These are phyloP conservation scores for Chrysoporthe deuterocubensis DNA, from an alignment of 2,329 filamentous ascomycete genomes.

Conservation along the genomic window DNA sequence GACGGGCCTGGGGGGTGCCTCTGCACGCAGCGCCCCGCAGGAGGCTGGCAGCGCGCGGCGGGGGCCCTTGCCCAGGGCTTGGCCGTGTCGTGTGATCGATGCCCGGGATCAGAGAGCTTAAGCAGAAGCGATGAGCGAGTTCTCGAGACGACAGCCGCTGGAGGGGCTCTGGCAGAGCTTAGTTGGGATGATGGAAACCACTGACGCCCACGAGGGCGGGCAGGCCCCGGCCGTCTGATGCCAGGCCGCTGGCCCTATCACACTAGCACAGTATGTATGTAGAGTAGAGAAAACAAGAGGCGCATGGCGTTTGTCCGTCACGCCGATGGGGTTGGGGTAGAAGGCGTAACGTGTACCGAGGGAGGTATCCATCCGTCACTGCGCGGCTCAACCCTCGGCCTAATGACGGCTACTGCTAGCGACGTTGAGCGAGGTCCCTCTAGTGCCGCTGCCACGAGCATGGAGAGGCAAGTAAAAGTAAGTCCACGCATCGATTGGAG, in stretches of 20 bases:
- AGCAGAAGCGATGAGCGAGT: background rate
- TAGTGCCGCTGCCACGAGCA: no score
- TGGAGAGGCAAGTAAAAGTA: no score
- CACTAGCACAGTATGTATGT: background rate
- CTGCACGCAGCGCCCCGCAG: background rate
- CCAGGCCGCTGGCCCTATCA: conserved; percentile 21
- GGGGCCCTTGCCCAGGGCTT: background rate
- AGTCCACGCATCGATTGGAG: background rate
- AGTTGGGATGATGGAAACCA: conserved; percentile 6
- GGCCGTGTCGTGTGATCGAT: background rate
- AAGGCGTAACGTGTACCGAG: background rate
- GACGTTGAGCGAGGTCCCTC: no score
- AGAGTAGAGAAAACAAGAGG: background rate
- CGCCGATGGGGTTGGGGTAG: background rate
- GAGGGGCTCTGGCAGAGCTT: background rate
- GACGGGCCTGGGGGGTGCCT: no score
- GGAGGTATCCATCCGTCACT: background rate
- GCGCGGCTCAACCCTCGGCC: background rate
- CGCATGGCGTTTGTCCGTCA: conserved; percentile 1
- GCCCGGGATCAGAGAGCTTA: background rate
- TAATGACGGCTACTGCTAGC: no score
- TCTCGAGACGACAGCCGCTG: conserved; percentile 4
- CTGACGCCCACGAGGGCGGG: conserved; percentile 7
- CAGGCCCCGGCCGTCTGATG: conserved; percentile 22
- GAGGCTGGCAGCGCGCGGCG: no score